Evolutionary conservation across 2,329 filamentous ascomycete species (phyloP).

Genomic region (Sporothrix humicola): DNA sequence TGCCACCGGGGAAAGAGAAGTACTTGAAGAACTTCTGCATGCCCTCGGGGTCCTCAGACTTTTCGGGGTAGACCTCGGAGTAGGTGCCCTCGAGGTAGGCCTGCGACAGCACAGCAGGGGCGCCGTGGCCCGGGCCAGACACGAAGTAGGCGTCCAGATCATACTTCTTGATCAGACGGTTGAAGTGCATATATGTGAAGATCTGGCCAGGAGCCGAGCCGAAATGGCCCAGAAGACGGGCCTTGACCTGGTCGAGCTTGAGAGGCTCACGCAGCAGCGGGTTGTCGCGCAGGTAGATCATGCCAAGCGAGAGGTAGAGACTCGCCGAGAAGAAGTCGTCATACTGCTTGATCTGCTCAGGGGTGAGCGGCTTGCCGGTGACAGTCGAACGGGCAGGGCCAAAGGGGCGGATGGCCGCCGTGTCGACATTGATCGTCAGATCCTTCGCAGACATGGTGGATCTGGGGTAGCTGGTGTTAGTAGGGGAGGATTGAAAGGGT

Average conservation of each 20-base stretch:
- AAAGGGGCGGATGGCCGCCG: conserved; percentile 66
- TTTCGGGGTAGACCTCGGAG: conserved; percentile 77
- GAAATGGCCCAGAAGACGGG: conserved; percentile 76
- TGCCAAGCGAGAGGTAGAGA: conserved; percentile 76
- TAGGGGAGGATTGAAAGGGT: neutral
- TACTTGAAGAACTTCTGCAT: conserved; percentile 80
- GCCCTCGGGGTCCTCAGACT: conserved; percentile 70
- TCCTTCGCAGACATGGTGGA: conserved; percentile 5
- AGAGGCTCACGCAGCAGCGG: conserved; percentile 73
- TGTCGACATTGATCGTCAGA: conserved; percentile 44
- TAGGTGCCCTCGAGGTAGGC: conserved; percentile 80
- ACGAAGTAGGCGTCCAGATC: conserved; percentile 74
- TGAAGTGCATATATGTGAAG: conserved; percentile 83
- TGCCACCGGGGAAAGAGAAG: conserved; percentile 81
- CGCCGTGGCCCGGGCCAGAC: conserved; percentile 78
- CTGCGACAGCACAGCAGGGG: conserved; percentile 76
- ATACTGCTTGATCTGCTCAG: conserved; percentile 70
- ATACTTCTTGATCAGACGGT: conserved; percentile 81
- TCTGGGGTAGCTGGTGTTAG: conserved; percentile 3
- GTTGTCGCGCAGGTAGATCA: conserved; percentile 80
- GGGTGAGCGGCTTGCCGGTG: conserved; percentile 64
- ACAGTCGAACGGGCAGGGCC: conserved; percentile 70
- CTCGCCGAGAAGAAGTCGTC: conserved; percentile 77
- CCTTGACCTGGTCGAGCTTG: conserved; percentile 73
- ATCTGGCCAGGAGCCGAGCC: conserved; percentile 80